A percentile compares a stretch with the other conserved stretches of the same genome.
Conservation (phyloP, 441 rosid species). For the Melastoma candidum region DNA sequence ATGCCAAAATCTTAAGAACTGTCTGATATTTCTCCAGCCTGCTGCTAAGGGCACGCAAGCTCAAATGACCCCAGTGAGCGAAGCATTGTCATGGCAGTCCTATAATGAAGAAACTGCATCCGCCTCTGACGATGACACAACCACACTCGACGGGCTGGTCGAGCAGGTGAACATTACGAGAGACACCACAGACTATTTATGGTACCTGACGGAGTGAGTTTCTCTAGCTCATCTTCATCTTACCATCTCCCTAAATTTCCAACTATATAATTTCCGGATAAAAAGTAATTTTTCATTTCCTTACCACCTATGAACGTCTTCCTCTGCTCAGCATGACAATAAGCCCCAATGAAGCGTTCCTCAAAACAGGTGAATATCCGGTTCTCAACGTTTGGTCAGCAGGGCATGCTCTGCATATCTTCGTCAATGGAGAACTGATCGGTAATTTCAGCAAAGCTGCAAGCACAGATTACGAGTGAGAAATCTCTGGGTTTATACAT, state of each 20-base stretch:
- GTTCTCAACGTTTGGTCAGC: conserved; percentile 47
- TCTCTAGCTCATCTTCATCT: background rate
- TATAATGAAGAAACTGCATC: conserved; percentile 11
- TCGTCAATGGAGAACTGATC: conserved; percentile 42
- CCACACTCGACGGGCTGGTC: conserved; percentile 33
- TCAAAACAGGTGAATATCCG: conserved; percentile 43
- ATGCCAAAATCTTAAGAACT: background rate
- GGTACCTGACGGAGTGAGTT: conserved; percentile 63
- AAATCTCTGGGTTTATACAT: too few relatives aligned
- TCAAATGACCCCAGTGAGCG: conserved; percentile 6
- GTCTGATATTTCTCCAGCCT: background rate
- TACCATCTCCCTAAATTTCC: background rate
- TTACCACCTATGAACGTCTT: conserved; percentile 1
- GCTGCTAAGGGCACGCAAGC: conserved; percentile 4
- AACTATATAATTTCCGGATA: background rate
- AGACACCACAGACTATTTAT: conserved; percentile 51
- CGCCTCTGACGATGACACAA: conserved; percentile 7
- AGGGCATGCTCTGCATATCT: conserved; percentile 55
- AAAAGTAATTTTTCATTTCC: background rate
- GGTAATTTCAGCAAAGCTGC: conserved; percentile 18
- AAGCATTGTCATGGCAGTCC: conserved; percentile 15
- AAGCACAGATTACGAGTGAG: too few relatives aligned
- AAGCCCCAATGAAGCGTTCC: conserved; percentile 32
- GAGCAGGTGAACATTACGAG: conserved; percentile 48
- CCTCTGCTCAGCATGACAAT: conserved; percentile 33